A percentile compares a stretch with the other conserved stretches of the same genome.
phyloP scores from a whole-genome alignment of 768 basidiomycete species.

The Boletus patriciae region DNA sequence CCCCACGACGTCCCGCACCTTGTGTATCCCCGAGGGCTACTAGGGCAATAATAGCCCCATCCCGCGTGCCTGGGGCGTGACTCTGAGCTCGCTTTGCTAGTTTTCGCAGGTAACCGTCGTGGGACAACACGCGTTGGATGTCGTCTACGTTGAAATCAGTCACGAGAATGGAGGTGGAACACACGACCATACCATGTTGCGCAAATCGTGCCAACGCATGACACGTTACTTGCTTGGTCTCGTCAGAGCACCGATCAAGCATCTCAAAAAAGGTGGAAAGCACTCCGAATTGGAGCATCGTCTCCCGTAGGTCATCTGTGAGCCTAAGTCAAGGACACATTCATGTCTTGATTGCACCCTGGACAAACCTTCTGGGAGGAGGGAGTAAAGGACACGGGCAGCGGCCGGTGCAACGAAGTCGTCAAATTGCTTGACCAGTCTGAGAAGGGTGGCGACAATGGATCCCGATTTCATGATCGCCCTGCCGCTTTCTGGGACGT shows the following conservation, averaged over 20 bases:
- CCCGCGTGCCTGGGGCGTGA: constrained; percentile 5
- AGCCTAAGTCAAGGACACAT: neutral
- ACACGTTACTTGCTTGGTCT: constrained; percentile 16
- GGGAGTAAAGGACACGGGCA: constrained; percentile 23
- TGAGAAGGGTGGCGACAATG: constrained; percentile 18
- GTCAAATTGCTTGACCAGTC: constrained; percentile 21
- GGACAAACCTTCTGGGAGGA: constrained; percentile 24
- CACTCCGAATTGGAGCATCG: constrained; percentile 17
- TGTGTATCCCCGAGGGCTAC: constrained; percentile 13
- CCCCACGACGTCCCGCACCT: neutral
- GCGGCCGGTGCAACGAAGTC: constrained; percentile 33
- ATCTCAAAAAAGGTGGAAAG: constrained; percentile 20
- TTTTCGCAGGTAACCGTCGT: constrained; percentile 6
- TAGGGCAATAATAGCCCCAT: constrained; percentile 20
- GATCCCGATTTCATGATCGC: constrained; percentile 2
- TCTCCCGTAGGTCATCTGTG: constrained; percentile 20
- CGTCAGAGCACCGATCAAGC: constrained; percentile 21
- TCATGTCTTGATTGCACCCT: neutral
- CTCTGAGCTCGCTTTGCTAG: constrained; percentile 19
- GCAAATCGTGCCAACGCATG: constrained; percentile 17
- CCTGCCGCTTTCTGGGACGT: constrained; percentile 4
- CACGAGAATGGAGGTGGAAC: neutral
- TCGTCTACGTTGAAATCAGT: constrained; percentile 10
- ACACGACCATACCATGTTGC: constrained; percentile 14
- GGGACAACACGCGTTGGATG: neutral